A percentile compares a stretch with the other conserved stretches of the same genome.
These are phyloP conservation scores for Beauveria medogensis DNA, from an alignment of 2,329 filamentous ascomycete genomes.

Conservation along the genomic window DNA sequence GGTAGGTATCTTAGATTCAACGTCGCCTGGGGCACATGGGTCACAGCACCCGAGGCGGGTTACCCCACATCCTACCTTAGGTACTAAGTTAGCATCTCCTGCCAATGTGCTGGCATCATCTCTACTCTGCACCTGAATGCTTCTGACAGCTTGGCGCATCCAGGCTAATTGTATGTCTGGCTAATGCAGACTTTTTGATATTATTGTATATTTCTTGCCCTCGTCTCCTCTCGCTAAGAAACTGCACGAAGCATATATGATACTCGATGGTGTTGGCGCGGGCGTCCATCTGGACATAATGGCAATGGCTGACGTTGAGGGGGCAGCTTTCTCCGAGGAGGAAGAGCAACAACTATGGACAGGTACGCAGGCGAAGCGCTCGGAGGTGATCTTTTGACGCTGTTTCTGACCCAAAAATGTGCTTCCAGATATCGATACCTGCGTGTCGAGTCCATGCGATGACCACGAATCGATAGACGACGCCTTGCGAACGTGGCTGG, in stretches of 20 bases:
- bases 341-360: constrained; percentile 84
- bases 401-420: background rate
- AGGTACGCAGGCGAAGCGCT: constrained; percentile 42
- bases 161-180: background rate
- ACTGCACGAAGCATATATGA: background rate
- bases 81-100: background rate
- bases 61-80: constrained; percentile 12
- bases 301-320: constrained; percentile 55
- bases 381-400: background rate
- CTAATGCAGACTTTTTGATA: background rate
- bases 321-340: constrained; percentile 56
- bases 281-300: constrained; percentile 19
- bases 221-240: background rate
- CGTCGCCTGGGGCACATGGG: background rate
- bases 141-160: background rate
- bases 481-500: constrained; percentile 74
- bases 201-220: background rate
- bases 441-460: constrained; percentile 39
- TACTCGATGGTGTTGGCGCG: constrained; percentile 27
- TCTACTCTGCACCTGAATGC: background rate
- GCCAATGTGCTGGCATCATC: background rate
- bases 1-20: background rate
- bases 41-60: constrained; percentile 3
- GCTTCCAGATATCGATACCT: constrained; percentile 38
- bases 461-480: constrained; percentile 66